Conservation (phyloP, 2,329 filamentous ascomycete species). For the Fusarium euwallaceae region DNA sequence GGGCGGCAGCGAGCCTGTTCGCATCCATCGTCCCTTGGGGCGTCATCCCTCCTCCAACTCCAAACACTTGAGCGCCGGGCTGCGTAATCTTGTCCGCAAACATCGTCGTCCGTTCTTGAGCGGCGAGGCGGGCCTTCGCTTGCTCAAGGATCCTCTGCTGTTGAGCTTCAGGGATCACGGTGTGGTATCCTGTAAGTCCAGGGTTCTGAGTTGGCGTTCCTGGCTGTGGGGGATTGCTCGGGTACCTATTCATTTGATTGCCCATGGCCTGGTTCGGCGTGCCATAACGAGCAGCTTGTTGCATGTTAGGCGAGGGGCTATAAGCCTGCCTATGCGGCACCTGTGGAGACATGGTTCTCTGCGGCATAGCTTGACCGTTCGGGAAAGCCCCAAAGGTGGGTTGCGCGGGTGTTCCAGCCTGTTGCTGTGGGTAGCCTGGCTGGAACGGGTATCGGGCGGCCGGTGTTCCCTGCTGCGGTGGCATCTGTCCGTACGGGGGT, state of each 20-base stretch:
- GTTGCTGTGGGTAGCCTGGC: conserved; percentile 55
- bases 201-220: conserved; percentile 52
- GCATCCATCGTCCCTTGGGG: conserved; percentile 47
- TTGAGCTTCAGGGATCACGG: conserved; percentile 63
- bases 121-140: conserved; percentile 62
- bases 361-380: conserved; percentile 59
- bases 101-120: conserved; percentile 58
- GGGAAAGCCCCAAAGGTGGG: conserved; percentile 54
- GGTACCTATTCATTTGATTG: conserved; percentile 50
- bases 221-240: conserved; percentile 49
- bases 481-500: conserved; percentile 58
- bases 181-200: conserved; percentile 61
- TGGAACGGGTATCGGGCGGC: conserved; percentile 59
- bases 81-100: conserved; percentile 63
- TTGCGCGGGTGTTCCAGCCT: conserved; percentile 54
- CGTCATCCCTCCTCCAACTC: conserved; percentile 35
- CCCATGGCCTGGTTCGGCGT: conserved; percentile 49
- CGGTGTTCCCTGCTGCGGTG: conserved; percentile 57
- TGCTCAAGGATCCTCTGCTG: conserved; percentile 66
- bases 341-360: conserved; percentile 61
- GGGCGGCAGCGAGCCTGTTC: conserved; percentile 49
- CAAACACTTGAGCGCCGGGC: conserved; percentile 52
- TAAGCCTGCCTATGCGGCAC: conserved; percentile 54
- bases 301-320: conserved; percentile 56
- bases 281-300: conserved; percentile 51